Percentiles rank a stretch among this genome's conserved stretches.
Evolutionary conservation across 2,329 filamentous ascomycete species (phyloP).

Genomic region (Tolypocladium amazonense): DNA sequence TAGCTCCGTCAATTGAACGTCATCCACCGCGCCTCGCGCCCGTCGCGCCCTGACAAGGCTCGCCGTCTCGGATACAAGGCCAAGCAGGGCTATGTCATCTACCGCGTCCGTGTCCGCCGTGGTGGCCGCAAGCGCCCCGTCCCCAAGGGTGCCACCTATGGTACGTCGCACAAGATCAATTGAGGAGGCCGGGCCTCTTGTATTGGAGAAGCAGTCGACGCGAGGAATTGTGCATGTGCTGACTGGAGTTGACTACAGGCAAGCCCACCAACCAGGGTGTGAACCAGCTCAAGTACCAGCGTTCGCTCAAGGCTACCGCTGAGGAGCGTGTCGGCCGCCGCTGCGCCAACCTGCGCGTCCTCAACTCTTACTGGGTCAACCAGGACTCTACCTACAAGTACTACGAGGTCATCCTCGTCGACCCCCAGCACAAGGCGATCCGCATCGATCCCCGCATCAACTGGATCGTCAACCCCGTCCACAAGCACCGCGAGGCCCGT

Average conservation of each 20-base stretch:
- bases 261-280: constrained; percentile 99
- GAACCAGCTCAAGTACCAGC: constrained; percentile 99
- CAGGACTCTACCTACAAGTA: constrained; percentile 99
- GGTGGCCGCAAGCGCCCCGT: constrained; percentile 97
- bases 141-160: constrained; percentile 97
- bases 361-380: constrained; percentile 99
- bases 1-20: constrained; percentile 99
- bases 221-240: constrained; percentile 2
- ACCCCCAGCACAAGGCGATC: constrained; percentile 99
- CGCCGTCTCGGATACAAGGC: constrained; percentile 99
- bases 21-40: constrained; percentile 97
- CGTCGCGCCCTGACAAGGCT: constrained; percentile 98
- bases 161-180: constrained; percentile 40
- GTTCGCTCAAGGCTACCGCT: constrained; percentile 92
- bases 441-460: constrained; percentile 98
- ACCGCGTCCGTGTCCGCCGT: constrained; percentile 95
- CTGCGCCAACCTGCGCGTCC: constrained; percentile 96
- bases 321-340: constrained; percentile 99
- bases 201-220: not conserved
- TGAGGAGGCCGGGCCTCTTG: not conserved
- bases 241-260: constrained; percentile 44
- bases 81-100: constrained; percentile 99
- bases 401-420: constrained; percentile 99
- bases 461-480: constrained; percentile 99
- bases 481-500: constrained; percentile 99